phyloP scores from a whole-genome alignment of 2,329 filamentous ascomycete species.

The Xylariales sp. region DNA sequence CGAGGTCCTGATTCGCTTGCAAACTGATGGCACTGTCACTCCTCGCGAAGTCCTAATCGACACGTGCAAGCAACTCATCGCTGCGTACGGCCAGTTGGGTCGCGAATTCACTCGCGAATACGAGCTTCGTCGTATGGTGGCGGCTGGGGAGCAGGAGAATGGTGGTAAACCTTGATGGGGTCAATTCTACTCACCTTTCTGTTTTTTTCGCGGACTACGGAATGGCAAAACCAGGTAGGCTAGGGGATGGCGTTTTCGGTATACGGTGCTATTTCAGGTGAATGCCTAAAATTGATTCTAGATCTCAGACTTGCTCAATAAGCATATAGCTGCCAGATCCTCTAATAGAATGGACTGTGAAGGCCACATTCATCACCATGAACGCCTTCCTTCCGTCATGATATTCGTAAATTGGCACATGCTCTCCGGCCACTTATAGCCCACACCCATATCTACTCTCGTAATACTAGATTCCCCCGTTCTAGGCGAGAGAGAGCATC shows the following conservation, averaged over 20 bases:
- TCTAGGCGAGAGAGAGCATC: conserved; percentile 29
- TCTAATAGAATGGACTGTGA: conserved; percentile 22
- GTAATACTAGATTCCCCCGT: background rate
- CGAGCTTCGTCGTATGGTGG: conserved; percentile 87
- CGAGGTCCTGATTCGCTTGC: conserved; percentile 78
- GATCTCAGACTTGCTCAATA: conserved; percentile 22
- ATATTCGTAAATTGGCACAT: conserved; percentile 25
- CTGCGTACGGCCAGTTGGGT: conserved; percentile 81
- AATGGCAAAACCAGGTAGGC: conserved; percentile 29
- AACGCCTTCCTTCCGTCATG: conserved; percentile 29
- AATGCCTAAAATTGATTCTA: conserved; percentile 21
- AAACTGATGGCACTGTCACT: conserved; percentile 88
- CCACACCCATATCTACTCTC: background rate
- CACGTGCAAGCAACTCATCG: conserved; percentile 84
- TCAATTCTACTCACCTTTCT: conserved; percentile 29
- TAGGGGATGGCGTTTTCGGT: conserved; percentile 33
- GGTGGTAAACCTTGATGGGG: conserved; percentile 45
- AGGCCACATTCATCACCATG: conserved; percentile 20
- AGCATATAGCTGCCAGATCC: conserved; percentile 19
- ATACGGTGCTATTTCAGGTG: conserved; percentile 25
- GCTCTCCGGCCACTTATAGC: background rate
- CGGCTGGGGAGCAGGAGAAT: conserved; percentile 68
- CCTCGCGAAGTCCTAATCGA: conserved; percentile 89
- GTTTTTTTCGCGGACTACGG: conserved; percentile 31
- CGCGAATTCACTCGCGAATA: conserved; percentile 94